phyloP scores from a whole-genome alignment of 306 rosid species.

The Prinsepia uniflora region DNA sequence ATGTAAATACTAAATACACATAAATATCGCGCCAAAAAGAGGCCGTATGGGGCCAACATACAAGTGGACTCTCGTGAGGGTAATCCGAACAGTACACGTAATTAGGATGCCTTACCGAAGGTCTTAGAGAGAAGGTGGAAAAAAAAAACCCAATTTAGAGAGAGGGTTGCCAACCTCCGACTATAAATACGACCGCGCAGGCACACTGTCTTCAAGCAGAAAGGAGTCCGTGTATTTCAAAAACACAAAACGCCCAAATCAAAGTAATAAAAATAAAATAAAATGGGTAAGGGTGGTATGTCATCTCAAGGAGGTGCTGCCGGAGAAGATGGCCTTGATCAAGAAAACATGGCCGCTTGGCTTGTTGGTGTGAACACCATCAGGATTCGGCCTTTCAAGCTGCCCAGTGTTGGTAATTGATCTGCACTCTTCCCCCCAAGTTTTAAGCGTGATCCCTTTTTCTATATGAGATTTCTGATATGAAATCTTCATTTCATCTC shows the following conservation, averaged over 20 bases:
- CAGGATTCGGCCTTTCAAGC: conserved; percentile 76
- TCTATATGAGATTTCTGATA: too few relatives aligned
- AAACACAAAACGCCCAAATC: not conserved
- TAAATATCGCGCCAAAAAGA: too few relatives aligned
- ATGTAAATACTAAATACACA: too few relatives aligned
- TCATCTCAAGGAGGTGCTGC: conserved; percentile 39
- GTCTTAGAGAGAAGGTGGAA: too few relatives aligned
- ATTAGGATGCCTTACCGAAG: too few relatives aligned
- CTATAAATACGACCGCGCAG: not conserved
- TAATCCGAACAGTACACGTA: too few relatives aligned
- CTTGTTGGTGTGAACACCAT: conserved; percentile 63
- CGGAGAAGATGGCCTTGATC: conserved; percentile 31
- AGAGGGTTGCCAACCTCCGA: too few relatives aligned
- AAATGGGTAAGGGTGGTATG: conserved; percentile 75
- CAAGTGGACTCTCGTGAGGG: too few relatives aligned
- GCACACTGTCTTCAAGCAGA: not conserved
- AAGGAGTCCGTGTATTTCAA: not conserved
- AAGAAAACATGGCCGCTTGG: conserved; percentile 90
- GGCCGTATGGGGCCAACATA: too few relatives aligned
- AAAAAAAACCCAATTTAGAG: too few relatives aligned
- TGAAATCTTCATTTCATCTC: not conserved
- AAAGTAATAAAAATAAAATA: not conserved
- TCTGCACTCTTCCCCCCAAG: not conserved
- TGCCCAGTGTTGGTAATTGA: conserved; percentile 61
- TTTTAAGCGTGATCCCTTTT: not conserved